Percentiles rank a stretch among this genome's conserved stretches.
phyloP scores from a whole-genome alignment of 2,329 filamentous ascomycete genomes.

The Pseudonectria buxi region DNA sequence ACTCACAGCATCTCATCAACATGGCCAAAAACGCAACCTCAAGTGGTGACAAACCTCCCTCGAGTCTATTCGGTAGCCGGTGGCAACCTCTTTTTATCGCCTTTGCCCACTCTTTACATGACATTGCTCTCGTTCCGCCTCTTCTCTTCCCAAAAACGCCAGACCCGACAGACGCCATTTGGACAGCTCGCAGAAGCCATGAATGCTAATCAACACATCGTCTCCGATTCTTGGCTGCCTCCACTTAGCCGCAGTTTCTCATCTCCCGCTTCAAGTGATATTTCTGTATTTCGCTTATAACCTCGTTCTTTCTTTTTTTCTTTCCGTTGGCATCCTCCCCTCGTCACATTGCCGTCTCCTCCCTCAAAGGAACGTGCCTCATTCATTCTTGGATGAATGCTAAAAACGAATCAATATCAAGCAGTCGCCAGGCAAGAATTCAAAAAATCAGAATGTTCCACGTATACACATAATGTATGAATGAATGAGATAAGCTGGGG shows the following conservation, averaged over 20 bases:
- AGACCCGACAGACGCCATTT: constrained; percentile 23
- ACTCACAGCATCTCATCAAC: too few relatives aligned
- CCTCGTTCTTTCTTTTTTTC: constrained; percentile 1
- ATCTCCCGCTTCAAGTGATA: background rate
- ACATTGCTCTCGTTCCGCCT: constrained; percentile 24
- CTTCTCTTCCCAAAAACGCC: constrained; percentile 27
- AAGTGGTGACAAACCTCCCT: too few relatives aligned
- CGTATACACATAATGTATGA: constrained; percentile 15
- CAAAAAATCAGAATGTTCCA: constrained; percentile 17
- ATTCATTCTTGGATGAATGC: constrained; percentile 10
- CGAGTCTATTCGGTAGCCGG: too few relatives aligned
- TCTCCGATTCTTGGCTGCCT: background rate
- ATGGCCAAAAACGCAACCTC: too few relatives aligned
- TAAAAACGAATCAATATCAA: constrained; percentile 16
- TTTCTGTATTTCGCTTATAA: background rate
- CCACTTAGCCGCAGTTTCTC: constrained; percentile 1
- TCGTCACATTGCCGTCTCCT: too few relatives aligned
- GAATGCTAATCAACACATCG: constrained; percentile 11
- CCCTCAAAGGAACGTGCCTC: constrained; percentile 17
- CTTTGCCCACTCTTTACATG: constrained; percentile 20
- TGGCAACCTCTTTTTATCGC: too few relatives aligned
- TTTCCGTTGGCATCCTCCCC: background rate
- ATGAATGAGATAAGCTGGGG: constrained; percentile 1
- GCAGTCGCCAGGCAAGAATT: constrained; percentile 16
- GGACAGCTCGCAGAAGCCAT: constrained; percentile 12